Conservation (phyloP, 139 green algal species). For the Axilococcus clingmanii region DNA sequence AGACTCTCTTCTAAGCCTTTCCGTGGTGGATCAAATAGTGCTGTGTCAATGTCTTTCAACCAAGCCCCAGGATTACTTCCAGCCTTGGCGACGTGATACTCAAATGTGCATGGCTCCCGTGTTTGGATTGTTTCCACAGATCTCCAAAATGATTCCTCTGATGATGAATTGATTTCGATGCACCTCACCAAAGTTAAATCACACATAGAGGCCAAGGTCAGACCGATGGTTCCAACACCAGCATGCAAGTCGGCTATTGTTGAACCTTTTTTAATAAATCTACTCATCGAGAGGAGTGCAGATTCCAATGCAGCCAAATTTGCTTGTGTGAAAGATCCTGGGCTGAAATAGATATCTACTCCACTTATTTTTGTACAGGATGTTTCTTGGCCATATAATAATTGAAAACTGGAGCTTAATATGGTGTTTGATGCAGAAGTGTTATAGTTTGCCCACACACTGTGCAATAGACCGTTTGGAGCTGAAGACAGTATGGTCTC, state of each 20-base stretch:
- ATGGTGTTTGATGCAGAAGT: conserved; percentile 51
- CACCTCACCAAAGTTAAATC: conserved; percentile 13
- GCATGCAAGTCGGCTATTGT: conserved; percentile 58
- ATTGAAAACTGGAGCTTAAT: conserved; percentile 27
- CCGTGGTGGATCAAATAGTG: conserved; percentile 65
- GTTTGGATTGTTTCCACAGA: conserved; percentile 12
- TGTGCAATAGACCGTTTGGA: too few relatives aligned
- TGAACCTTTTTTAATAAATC: conserved; percentile 20
- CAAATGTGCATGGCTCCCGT: background rate
- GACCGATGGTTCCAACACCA: conserved; percentile 66
- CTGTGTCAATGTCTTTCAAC: conserved; percentile 39
- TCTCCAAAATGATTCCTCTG: conserved; percentile 21
- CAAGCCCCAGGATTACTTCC: conserved; percentile 25
- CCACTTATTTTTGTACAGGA: background rate
- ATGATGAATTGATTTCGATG: conserved; percentile 59
- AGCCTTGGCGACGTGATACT: conserved; percentile 37
- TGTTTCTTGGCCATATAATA: conserved; percentile 26
- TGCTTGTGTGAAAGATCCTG: conserved; percentile 50
- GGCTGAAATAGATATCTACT: conserved; percentile 34
- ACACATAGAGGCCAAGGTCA: conserved; percentile 38
- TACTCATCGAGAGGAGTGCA: conserved; percentile 1
- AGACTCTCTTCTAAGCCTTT: conserved; percentile 56
- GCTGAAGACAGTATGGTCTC: too few relatives aligned
- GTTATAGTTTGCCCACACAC: too few relatives aligned
- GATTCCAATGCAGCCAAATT: background rate